Percentiles rank a stretch among this genome's conserved stretches.
Conservation (phyloP, 2,329 filamentous ascomycete genomes). For the Blastomyces gilchristii region DNA sequence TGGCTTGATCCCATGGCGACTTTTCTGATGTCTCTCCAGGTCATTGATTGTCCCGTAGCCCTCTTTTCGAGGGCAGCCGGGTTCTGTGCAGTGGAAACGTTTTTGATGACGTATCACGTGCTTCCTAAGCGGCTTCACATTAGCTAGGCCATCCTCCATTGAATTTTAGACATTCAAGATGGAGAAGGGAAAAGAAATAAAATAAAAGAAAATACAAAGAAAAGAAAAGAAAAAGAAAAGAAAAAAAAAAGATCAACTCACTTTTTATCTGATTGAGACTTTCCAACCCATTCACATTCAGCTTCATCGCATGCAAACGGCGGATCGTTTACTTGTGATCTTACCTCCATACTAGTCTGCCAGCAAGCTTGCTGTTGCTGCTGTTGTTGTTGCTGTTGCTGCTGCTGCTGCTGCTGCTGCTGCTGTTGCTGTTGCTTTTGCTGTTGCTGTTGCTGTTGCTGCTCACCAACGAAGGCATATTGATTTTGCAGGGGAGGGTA, state of each 20-base stretch:
- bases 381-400: background rate
- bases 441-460: background rate
- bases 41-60: slow-evolving; percentile 78
- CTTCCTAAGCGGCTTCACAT: slow-evolving; percentile 47
- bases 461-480: background rate
- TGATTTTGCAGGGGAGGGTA: background rate
- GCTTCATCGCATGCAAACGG: slow-evolving; percentile 24
- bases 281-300: slow-evolving; percentile 27
- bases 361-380: background rate
- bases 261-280: slow-evolving; percentile 35
- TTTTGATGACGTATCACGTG: slow-evolving; percentile 63
- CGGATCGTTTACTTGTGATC: slow-evolving; percentile 6
- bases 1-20: slow-evolving; percentile 29
- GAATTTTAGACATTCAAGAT: background rate
- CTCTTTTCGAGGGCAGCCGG: slow-evolving; percentile 48
- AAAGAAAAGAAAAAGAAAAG: background rate
- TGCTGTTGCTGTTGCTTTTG: too few relatives aligned
- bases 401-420: too few relatives aligned
- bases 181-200: background rate
- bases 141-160: background rate
- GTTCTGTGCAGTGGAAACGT: slow-evolving; percentile 51
- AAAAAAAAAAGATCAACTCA: slow-evolving; percentile 13
- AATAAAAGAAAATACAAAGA: background rate
- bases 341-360: background rate
- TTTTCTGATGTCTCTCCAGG: slow-evolving; percentile 54